Percentiles rank a stretch among this genome's conserved stretches.
Evolutionary conservation across 2,329 filamentous ascomycete species (phyloP).

Genomic region (Paramyrothecium roridum): DNA sequence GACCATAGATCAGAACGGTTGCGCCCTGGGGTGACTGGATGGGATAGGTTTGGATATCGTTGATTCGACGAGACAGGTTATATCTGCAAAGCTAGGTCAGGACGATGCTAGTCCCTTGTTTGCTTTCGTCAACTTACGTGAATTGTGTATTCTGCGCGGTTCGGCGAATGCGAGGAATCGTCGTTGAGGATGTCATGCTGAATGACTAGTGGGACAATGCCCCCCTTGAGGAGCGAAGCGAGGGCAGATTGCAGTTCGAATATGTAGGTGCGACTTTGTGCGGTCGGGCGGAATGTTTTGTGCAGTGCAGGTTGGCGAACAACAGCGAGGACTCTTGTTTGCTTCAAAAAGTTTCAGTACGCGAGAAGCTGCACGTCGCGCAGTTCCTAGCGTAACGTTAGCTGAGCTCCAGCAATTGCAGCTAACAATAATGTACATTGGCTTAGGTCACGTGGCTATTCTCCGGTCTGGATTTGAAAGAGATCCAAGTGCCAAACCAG

Average conservation of each 20-base stretch:
- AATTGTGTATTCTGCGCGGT: slow-evolving; percentile 47
- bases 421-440: too few species aligned
- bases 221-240: too few species aligned
- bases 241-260: too few species aligned
- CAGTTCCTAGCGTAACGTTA: neutral
- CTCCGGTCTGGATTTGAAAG: too few species aligned
- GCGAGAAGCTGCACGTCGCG: neutral
- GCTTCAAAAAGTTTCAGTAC: neutral
- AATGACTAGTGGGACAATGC: neutral
- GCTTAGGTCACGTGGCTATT: too few species aligned
- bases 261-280: too few species aligned
- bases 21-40: slow-evolving; percentile 61
- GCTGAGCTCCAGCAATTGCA: neutral
- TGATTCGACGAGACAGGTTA: slow-evolving; percentile 53
- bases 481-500: too few species aligned
- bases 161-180: slow-evolving; percentile 39
- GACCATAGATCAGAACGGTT: slow-evolving; percentile 59
- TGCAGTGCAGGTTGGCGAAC: too few species aligned
- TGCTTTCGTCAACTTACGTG: slow-evolving; percentile 30
- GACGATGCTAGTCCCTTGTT: too few species aligned
- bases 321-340: too few species aligned
- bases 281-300: too few species aligned
- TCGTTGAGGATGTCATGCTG: slow-evolving; percentile 27
- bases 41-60: slow-evolving; percentile 60
- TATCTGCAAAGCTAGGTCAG: slow-evolving; percentile 41